Evolutionary conservation across 2,329 filamentous ascomycete genomes (phyloP), one percentile per base, ranked within the genome.

Genomic region (Aureobasidium sp.): DNA sequence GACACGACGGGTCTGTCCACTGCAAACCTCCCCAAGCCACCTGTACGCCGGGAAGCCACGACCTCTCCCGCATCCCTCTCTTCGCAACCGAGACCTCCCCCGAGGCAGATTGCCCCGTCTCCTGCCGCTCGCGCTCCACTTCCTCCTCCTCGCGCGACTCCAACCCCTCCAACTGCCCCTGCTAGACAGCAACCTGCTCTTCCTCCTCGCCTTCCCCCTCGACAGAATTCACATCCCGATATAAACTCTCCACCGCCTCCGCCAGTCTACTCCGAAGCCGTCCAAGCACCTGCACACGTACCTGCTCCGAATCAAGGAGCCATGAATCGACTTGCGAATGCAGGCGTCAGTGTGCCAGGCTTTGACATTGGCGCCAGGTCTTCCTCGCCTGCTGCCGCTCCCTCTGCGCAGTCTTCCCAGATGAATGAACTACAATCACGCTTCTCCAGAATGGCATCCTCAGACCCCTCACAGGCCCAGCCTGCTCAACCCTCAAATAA

Each of bases 271-370:
- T 68, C 74, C 57, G 67, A 78, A 58, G 66, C 64, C 35, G 17
- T 49, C 3, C 45, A 49, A 4, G 65, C 41, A 57, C 58, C 61
- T 45, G 56, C 60, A 55, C 63, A 35, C 56, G 57, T 60, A 41
- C 58, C 59, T 56, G 54, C 62, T 49, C 54, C 66, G 58, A 29
- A 83, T 51, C 75, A 79, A 60, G 79, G 75, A 4, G 84, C 88
- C 4, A 66, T 85, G 53, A 76, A 72, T 55, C 78, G 88, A 37
- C 75, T 96, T 7, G 80, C 83, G 10, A 78, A 81, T 32, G 84
- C 87, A 1, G 90, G 90, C 1, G 76, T 95, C 5, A 86, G 84
- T 0, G 88, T 95, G 0, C 85, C 89, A 0, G 85, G 79, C 0
- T 73, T 95, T 3, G 86, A 86, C 4, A 94, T 95, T 56, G 83